Base-by-base conservation (phyloP, 2,329 filamentous ascomycete genomes). In the Aspergillus luchuensis region DNA sequence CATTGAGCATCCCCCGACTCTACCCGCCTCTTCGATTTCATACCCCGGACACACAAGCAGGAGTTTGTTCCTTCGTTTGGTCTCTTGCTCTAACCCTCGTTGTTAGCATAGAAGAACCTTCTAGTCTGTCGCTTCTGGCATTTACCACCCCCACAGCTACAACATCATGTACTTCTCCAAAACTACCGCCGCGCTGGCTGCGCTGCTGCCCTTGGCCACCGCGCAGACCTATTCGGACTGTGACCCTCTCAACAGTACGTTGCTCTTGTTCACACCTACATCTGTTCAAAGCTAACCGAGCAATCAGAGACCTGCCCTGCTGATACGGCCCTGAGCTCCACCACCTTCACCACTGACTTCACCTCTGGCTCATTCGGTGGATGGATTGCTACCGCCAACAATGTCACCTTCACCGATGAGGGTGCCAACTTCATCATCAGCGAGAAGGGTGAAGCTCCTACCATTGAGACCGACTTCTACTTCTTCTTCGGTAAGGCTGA, bases 401-500 rank as follows among this genome's bases (percentile, higher is more conserved):
- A 76, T 8, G 82, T 96, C 55, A 80, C 79, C n/a, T 92, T 88
- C 71, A 82, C 83, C 60, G 69, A 81, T 19, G 84, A 92, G 71
- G 95, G 95, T 68, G 93, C 87, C 25, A 86, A 86, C 43, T 96
- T 99, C 77, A 92, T 90, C 30, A 88, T 99, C 60, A 78, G 84
- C 51, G 80, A 88, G 74, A 82, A 87, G 53, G 92, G 94, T 65
- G 91, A 98, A 72, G 87, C 93, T 2, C 95, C 95, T 0, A 92
- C 93, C 74, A 86, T 99, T 60, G 84, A 85, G 65, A 96, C 92
- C 64, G 85, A 93, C 70, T 97, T 96, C 84, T 97, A 97, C 83
- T 96, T 99, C 81, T 97, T 98, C 91, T 99, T 97, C 74, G 95
- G 95, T 69, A 90, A 89, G 64, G 89, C 97, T 72, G 90, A 95